Conservation (phyloP, 2,329 filamentous ascomycete species). For the Aaosphaeria arxii region DNA sequence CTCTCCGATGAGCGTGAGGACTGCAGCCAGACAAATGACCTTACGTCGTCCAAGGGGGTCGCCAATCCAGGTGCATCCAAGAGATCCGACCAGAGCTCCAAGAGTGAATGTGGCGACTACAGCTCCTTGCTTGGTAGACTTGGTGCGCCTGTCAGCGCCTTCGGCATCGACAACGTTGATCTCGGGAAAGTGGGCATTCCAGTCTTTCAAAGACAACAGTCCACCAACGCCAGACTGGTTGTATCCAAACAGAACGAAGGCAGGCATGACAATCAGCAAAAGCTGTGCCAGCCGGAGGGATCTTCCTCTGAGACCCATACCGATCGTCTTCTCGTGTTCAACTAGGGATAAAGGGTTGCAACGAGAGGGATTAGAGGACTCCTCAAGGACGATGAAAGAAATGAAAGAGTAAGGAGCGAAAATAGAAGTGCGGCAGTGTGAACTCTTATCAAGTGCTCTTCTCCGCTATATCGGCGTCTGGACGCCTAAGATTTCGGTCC, state of each 20-base stretch:
- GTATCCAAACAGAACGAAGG: conserved; percentile 52
- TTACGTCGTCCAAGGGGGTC: conserved; percentile 46
- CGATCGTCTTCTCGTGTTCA: no score
- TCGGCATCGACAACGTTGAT: conserved; percentile 48
- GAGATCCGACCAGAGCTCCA: conserved; percentile 46
- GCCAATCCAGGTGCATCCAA: conserved; percentile 46
- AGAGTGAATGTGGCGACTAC: conserved; percentile 47
- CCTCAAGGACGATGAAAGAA: no score
- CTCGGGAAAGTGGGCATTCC: conserved; percentile 46
- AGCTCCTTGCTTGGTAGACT: conserved; percentile 46
- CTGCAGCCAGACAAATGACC: conserved; percentile 42
- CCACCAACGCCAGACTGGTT: conserved; percentile 52
- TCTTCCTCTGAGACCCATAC: conserved; percentile 14
- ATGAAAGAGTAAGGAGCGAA: no score
- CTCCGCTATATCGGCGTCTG: no score
- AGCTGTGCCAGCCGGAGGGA: conserved; percentile 30
- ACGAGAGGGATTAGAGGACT: no score
- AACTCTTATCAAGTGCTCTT: no score
- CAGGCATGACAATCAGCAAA: conserved; percentile 37
- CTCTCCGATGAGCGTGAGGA: conserved; percentile 43
- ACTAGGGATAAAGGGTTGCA: no score
- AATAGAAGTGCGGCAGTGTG: no score
- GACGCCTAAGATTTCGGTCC: no score
- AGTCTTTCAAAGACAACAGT: conserved; percentile 40
- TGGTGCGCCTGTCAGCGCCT: conserved; percentile 42